Percentiles rank a stretch among this genome's conserved stretches.
Conservation (phyloP, 2,329 filamentous ascomycete species). For the Cladophialophora chaetospira region DNA sequence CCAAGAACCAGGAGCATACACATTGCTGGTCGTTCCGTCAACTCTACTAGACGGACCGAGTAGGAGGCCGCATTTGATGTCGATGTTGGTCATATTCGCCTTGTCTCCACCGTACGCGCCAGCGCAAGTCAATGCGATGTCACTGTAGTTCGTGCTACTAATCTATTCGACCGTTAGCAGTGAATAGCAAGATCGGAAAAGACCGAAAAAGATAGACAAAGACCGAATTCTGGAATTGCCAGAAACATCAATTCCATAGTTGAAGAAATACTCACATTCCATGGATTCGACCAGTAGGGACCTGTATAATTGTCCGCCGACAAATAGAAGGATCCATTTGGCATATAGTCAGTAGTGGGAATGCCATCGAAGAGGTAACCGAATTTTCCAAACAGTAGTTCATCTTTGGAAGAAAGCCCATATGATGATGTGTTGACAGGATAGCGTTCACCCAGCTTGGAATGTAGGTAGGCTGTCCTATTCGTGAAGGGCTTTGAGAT, state of each 20-base stretch:
- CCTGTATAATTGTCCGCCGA: neutral
- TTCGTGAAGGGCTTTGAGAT: slow-evolving; percentile 37
- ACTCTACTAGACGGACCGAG: slow-evolving; percentile 42
- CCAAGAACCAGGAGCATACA: slow-evolving; percentile 44
- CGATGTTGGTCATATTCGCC: slow-evolving; percentile 50
- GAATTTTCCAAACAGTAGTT: neutral
- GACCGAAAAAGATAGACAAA: no score
- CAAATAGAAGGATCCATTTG: neutral
- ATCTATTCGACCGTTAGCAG: no score
- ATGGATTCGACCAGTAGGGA: neutral
- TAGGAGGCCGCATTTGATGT: slow-evolving; percentile 44
- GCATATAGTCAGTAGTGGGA: neutral
- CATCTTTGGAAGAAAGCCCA: neutral
- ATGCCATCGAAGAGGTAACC: neutral
- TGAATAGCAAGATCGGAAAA: no score
- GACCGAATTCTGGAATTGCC: no score
- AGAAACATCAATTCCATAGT: no score
- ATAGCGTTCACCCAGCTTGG: slow-evolving; percentile 40
- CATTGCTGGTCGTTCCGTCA: slow-evolving; percentile 39
- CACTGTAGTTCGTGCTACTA: neutral
- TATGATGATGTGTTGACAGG: slow-evolving; percentile 15
- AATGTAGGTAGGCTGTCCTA: slow-evolving; percentile 39
- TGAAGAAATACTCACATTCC: no score
- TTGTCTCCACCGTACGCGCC: slow-evolving; percentile 1
- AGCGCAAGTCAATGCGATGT: neutral